A percentile compares a stretch with the other conserved stretches of the same genome.
Evolutionary conservation across 441 rosid species (phyloP).

Genomic region (Brassica hybrid): DNA sequence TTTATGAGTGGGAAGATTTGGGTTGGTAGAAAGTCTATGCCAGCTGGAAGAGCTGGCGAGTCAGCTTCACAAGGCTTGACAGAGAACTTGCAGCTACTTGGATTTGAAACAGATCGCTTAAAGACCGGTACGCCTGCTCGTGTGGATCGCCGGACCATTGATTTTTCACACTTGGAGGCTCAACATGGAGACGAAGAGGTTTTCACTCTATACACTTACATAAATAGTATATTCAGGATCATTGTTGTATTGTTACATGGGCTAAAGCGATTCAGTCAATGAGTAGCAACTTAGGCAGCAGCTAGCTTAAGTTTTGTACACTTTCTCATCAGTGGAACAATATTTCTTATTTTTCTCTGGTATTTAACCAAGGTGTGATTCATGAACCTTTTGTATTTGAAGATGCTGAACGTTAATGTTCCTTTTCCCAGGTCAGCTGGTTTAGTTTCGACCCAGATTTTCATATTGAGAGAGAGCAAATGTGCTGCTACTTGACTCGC

Average conservation of each 20-base stretch:
- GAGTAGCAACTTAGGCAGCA: slow-evolving; percentile 14
- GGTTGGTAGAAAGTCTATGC: slow-evolving; percentile 96
- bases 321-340: background rate
- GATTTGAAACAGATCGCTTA: slow-evolving; percentile 92
- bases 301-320: background rate
- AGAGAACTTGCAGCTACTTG: slow-evolving; percentile 85
- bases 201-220: slow-evolving; percentile 34
- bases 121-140: slow-evolving; percentile 99
- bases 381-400: slow-evolving; percentile 33
- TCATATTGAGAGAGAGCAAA: slow-evolving; percentile 91
- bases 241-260: slow-evolving; percentile 6
- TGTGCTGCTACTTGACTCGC: slow-evolving; percentile 95
- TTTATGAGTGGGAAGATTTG: slow-evolving; percentile 99
- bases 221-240: slow-evolving; percentile 16
- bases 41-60: slow-evolving; percentile 99
- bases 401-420: slow-evolving; percentile 35
- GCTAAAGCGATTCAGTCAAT: background rate
- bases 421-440: slow-evolving; percentile 79
- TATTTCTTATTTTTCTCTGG: slow-evolving; percentile 21
- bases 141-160: slow-evolving; percentile 88
- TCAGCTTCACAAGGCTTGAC: slow-evolving; percentile 96
- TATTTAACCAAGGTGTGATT: slow-evolving; percentile 10
- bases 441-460: slow-evolving; percentile 94
- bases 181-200: slow-evolving; percentile 99
- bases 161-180: slow-evolving; percentile 86